Base-by-base conservation (phyloP, 164 flowering plant genomes). In the Stephania japonica region DNA sequence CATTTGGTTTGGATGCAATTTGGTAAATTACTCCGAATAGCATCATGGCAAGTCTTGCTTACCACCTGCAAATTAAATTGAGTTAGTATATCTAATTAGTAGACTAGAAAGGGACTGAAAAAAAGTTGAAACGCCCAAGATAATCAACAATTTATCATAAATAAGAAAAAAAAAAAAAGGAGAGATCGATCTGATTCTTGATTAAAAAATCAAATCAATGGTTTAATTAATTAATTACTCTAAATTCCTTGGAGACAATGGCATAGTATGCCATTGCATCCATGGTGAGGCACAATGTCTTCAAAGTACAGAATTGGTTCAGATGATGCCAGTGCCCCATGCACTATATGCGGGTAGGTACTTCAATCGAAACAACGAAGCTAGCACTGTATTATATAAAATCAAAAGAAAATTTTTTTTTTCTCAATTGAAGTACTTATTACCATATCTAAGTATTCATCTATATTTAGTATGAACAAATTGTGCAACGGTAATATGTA, bases 251-350 rank as follows among this genome's bases (percentile, higher is more conserved):
- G 19, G 84, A 62, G 32, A 86, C 90, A 27, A 83, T 49, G 0
- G 78, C 63, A 65, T 69, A 79, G 59, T 83, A 89, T n/a, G n/a
- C n/a, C n/a, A n/a, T n/a, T n/a, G n/a, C n/a, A n/a, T 38, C 80
- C 88, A 72, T 86, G 56, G 47, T 78, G 74, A 2, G 90, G 87
- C 0, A 81, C 82, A 10, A 87, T 75, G 21, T 86, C 76, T 16
- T 89, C 89, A 18, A 89, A 89, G 77, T 87, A 87, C 19, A 86
- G 88, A 65, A 91, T 79, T 4, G 93, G 90, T 38, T 93, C 93
- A 1, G 96, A 91, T 32, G 92, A 87, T 27, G 93, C 93, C 24
- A 91, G 68, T 26, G 97, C 92, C 14, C 92, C 93, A 4, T 81
- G 32, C 6, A 83, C 87, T 24, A 88, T 68, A 72, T 87, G 90